A percentile compares a stretch with the other conserved stretches of the same genome.
Evolutionary conservation across 805 yeast species (phyloP).

Genomic region (Kodamaea restingae): DNA sequence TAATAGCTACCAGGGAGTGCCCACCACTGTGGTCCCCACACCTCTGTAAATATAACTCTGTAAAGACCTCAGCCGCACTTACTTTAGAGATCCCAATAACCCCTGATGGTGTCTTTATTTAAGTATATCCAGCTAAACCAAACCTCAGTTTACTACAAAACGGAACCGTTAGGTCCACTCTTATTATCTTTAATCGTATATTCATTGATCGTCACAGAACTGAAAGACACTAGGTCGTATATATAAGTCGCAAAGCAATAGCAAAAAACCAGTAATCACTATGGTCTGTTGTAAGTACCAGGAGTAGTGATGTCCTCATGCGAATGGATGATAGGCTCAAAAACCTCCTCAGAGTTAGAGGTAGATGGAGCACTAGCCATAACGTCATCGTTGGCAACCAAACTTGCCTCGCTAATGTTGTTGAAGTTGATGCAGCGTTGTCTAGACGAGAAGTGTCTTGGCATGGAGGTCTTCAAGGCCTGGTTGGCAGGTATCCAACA

Average conservation of each 20-base stretch:
- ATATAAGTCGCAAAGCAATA: slow-evolving; percentile 1
- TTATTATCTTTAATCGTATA: neutral
- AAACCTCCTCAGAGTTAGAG: slow-evolving; percentile 18
- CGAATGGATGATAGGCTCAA: slow-evolving; percentile 39
- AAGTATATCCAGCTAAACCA: too few species aligned
- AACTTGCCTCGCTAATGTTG: slow-evolving; percentile 25
- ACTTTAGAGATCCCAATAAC: too few species aligned
- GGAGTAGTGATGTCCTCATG: slow-evolving; percentile 42
- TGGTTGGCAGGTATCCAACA: slow-evolving; percentile 38
- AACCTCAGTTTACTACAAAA: too few species aligned
- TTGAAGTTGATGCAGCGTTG: slow-evolving; percentile 35
- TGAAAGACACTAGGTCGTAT: slow-evolving; percentile 2
- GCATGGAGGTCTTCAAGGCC: slow-evolving; percentile 10
- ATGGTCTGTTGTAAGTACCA: slow-evolving; percentile 37
- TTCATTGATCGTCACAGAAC: slow-evolving; percentile 4
- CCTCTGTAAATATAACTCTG: too few species aligned
- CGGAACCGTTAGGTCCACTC: too few species aligned
- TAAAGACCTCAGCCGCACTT: too few species aligned
- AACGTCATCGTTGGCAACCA: slow-evolving; percentile 35
- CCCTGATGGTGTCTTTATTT: too few species aligned
- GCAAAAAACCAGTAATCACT: neutral
- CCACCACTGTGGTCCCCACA: too few species aligned
- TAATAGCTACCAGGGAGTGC: too few species aligned
- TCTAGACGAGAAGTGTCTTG: slow-evolving; percentile 33
- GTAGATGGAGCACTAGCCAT: slow-evolving; percentile 17